phyloP scores from a whole-genome alignment of 805 yeast genomes.

The Myxozyma kluyveri region DNA sequence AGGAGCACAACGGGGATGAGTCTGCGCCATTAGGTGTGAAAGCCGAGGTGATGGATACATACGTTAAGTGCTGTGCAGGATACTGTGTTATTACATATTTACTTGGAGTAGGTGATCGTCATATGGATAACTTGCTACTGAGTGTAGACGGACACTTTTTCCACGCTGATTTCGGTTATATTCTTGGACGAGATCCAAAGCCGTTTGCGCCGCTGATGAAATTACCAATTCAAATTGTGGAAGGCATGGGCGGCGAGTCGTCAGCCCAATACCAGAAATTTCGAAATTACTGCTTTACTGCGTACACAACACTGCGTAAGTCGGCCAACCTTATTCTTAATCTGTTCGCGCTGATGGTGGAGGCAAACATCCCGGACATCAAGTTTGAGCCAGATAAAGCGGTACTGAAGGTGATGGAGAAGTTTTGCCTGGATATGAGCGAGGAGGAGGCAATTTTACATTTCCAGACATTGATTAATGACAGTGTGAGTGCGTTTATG shows the following conservation, averaged over 20 bases:
- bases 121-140: slow-evolving; percentile 80
- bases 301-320: slow-evolving; percentile 84
- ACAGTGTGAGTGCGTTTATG: slow-evolving; percentile 86
- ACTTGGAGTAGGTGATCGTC: slow-evolving; percentile 96
- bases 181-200: slow-evolving; percentile 94
- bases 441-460: slow-evolving; percentile 96
- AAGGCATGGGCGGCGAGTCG: slow-evolving; percentile 93
- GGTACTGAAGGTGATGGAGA: slow-evolving; percentile 81
- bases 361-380: slow-evolving; percentile 89
- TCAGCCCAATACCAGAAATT: slow-evolving; percentile 83
- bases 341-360: slow-evolving; percentile 88
- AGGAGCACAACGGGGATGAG: slow-evolving; percentile 59
- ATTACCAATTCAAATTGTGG: slow-evolving; percentile 91
- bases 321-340: slow-evolving; percentile 87
- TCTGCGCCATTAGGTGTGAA: slow-evolving; percentile 44
- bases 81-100: slow-evolving; percentile 94
- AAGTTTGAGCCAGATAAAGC: slow-evolving; percentile 81
- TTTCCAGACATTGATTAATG: slow-evolving; percentile 90
- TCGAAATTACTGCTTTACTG: slow-evolving; percentile 89
- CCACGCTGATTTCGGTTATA: slow-evolving; percentile 98
- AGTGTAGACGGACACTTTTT: slow-evolving; percentile 86
- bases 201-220: slow-evolving; percentile 99
- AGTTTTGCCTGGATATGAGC: slow-evolving; percentile 86
- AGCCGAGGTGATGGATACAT: slow-evolving; percentile 81
- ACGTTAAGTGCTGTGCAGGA: slow-evolving; percentile 89